Base-by-base conservation (phyloP, 2,329 filamentous ascomycete genomes). In the Thyridium curvatum region DNA sequence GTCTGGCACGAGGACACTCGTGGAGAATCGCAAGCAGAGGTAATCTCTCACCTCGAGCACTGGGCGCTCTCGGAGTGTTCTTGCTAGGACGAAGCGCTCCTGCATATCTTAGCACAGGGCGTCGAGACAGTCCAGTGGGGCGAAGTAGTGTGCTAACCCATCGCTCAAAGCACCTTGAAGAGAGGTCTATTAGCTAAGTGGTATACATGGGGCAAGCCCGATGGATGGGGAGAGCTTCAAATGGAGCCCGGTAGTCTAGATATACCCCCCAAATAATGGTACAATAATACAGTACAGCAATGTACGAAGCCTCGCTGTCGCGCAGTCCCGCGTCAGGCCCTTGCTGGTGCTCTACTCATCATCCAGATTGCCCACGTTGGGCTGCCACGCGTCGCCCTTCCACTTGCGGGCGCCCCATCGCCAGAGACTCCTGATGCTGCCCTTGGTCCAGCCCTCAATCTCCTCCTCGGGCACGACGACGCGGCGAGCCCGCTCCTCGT, bases 391-490 rank as follows among this genome's bases (percentile, higher is more conserved):
- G 50, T 66, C 60, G 30, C 55, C 52, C 28, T 58, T 58, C 37
- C 63, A 64, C 28, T 61, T 58, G n/a, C 52, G 48, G 18, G 59
- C 60, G 3, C 68, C 65, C 72, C 74, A 79, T 18, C 66, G 66
- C 49, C 65, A 77, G 21, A 79, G 42, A 41, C 66, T 63, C 38
- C 77, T 65, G 35, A 82, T 41, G 42, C 68, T 69, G 21, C 77
- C 74, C 64, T 82, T 84, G 50, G 79, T 72, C 70, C 79, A 81
- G 14, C 82, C 83, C 58, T 85, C 77, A 43, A 87, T 63, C 55
- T 86, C 81, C 51, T 82, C 79, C 58, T 82, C 74, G 0, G 79
- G 75, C 12, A 84, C 71, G 18, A 70, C 69, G 39, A 89, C 77
- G 41, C 66, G 64, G 34, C 71, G 67, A 1, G 82, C 82, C 41